Base-by-base conservation (phyloP, 2,329 filamentous ascomycete genomes). In the Cercospora brassicicola region DNA sequence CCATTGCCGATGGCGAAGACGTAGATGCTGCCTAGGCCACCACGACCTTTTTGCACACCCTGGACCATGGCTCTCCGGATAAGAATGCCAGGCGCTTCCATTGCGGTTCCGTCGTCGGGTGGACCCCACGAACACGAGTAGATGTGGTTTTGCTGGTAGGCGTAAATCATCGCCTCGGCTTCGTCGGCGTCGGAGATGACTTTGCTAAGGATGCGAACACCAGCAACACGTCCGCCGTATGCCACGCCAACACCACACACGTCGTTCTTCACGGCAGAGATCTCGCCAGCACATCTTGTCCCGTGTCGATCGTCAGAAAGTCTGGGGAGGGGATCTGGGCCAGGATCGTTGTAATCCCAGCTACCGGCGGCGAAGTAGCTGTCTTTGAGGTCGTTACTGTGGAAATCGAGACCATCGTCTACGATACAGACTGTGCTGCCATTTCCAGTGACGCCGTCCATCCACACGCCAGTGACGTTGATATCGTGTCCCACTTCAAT, bases 111-210 rank as follows among this genome's bases (percentile, higher is more conserved):
- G 78, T 98, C 94, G 76, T 99, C 95, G 0, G 93, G 92, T 8
- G 95, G 95, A 0, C 95, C 95, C 95, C 95, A 99, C 0, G 95
- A 99, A 82, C 95, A 99, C 0, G 95, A 99, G 81, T 97, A 99
- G 67, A 99, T 98, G 68, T 97, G 89, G 78, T 97, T 99, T 69
- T 94, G 84, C 75, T 97, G 89, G 76, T 89, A 95, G 70, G 91
- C 91, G 82, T 94, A 98, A 80, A 96, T 97, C 85, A 99, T 89
- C 23, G 95, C 92, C 31, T 90, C 84, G 26, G 95, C 94, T 81
- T 99, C 95, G 76, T 99, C 95, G 30, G 91, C 90, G 78, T 99
- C 95, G 61, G 90, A 91, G 72, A 99, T 97, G 59, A 92, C 84
- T 76, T 93, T 94, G 67, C 92, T 96, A 6, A 99, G 86, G 72